Base-by-base conservation (phyloP, 2,329 filamentous ascomycete species). In the Byssochlamys sp. region DNA sequence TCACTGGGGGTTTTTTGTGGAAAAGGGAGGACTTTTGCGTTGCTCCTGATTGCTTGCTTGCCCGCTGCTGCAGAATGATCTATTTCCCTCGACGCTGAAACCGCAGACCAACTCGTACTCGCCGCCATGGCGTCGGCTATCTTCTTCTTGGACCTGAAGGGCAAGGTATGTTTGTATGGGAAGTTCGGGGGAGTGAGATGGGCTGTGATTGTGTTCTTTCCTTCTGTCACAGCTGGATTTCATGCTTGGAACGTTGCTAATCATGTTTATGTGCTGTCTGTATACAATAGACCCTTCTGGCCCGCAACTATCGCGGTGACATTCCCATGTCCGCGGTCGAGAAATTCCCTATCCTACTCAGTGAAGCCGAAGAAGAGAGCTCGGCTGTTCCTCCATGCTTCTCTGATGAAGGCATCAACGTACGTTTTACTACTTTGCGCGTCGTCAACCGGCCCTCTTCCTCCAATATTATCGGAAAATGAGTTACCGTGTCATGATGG, bases 291-390 rank as follows among this genome's bases (percentile, higher is more conserved):
- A 97, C 94, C 80, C 91, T 99, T 67, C 83, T 99, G 70, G 94
- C 94, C 75, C 90, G 94, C 71, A 99, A 99, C 80, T 99, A 99
- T 76, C 85, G 94, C 73, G 94, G 94, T 74, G 94, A 99, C 69
- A 95, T 99, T 64, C 94, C 94, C 75, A 97, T 99, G 94, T 95
- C 91, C 58, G 94, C 94, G 35, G 94, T 99, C 69, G 94, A 99
- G 78, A 95, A 95, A 75, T 99, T 99, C 74, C 94, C 94, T 50
- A 80, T 96, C 67, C 87, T 99, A 59, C 86, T 99, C 56, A 95
- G 89, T 76, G 94, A 99, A 78, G 94, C 94, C 67, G 94, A 99
- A 86, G 94, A 99, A 84, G 94, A 99, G 76, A 96, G 90, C 66
- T 97, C 92, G 52, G 91, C 91, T 61, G 94, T 97, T 2, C 91